A percentile compares a stretch with the other conserved stretches of the same genome.
Conservation (phyloP, 257 asterid species). For the Linderniella brevidens region DNA sequence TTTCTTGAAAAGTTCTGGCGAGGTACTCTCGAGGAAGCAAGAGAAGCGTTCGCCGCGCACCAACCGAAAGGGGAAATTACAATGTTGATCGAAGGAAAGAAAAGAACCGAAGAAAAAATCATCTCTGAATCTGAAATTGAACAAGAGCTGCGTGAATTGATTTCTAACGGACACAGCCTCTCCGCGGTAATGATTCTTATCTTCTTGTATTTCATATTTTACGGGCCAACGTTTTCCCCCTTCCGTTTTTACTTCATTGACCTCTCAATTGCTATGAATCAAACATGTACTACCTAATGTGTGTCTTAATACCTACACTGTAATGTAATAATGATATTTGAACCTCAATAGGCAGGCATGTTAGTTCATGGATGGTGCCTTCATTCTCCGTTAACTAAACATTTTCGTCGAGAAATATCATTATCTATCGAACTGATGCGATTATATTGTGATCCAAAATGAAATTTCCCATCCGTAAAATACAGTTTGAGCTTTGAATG, state of each 20-base stretch:
- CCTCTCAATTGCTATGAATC: no score
- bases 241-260: no score
- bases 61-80: constrained; percentile 92
- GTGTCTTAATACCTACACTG: no score
- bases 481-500: constrained; percentile 10
- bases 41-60: constrained; percentile 40
- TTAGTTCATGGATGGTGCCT: no score
- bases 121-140: constrained; percentile 68
- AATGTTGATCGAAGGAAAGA: constrained; percentile 63
- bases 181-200: constrained; percentile 41
- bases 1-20: constrained; percentile 60
- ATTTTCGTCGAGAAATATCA: no score
- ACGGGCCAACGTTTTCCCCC: constrained; percentile 7
- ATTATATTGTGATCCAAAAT: no score
- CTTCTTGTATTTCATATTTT: constrained; percentile 7
- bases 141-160: constrained; percentile 48
- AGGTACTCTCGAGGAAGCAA: constrained; percentile 66
- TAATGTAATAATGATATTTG: no score
- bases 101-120: constrained; percentile 22
- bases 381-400: no score
- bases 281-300: no score
- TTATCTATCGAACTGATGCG: no score
- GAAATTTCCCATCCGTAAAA: constrained; percentile 11
- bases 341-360: no score
- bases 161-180: constrained; percentile 65